A percentile compares a stretch with the other conserved stretches of the same genome.
phyloP scores from a whole-genome alignment of 495 filamentous ascomycete species.

The Xylaria nigripes region DNA sequence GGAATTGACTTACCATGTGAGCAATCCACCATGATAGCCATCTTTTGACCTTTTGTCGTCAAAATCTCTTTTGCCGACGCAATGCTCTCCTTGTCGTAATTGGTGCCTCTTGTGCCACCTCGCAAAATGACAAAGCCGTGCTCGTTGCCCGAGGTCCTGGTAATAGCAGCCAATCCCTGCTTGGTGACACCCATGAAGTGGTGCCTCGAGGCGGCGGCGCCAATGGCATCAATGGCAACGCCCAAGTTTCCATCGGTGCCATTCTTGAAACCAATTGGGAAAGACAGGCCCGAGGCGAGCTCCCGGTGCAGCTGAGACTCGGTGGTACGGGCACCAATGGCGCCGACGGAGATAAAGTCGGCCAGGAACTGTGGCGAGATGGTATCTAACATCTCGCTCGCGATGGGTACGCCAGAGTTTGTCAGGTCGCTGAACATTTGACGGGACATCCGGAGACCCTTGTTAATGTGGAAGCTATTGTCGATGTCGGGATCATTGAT shows the following conservation, averaged over 20 bases:
- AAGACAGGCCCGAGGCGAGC: constrained; percentile 90
- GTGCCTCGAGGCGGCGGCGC: constrained; percentile 81
- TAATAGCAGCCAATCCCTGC: constrained; percentile 92
- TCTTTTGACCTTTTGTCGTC: constrained; percentile 72
- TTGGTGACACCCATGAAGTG: constrained; percentile 99
- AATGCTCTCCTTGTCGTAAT: constrained; percentile 83
- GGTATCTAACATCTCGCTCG: constrained; percentile 95
- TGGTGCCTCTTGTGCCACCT: constrained; percentile 87
- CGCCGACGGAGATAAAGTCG: constrained; percentile 89
- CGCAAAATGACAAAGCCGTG: constrained; percentile 95
- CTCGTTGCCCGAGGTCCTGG: constrained; percentile 83
- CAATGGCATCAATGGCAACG: constrained; percentile 96
- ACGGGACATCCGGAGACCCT: constrained; percentile 80
- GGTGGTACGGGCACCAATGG: constrained; percentile 94
- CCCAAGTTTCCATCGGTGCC: constrained; percentile 90
- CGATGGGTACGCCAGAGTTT: constrained; percentile 78
- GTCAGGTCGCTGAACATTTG: constrained; percentile 90
- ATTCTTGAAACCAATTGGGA: constrained; percentile 99
- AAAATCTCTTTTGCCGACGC: constrained; percentile 69
- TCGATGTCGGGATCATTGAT: constrained; percentile 99
- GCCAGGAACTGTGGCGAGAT: constrained; percentile 94
- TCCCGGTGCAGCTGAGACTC: constrained; percentile 95
- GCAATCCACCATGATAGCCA: constrained; percentile 96
- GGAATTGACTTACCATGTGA: constrained; percentile 61
- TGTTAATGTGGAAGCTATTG: constrained; percentile 97